phyloP scores from a whole-genome alignment of 2,329 filamentous ascomycete species.

The Monosporascus sp. region DNA sequence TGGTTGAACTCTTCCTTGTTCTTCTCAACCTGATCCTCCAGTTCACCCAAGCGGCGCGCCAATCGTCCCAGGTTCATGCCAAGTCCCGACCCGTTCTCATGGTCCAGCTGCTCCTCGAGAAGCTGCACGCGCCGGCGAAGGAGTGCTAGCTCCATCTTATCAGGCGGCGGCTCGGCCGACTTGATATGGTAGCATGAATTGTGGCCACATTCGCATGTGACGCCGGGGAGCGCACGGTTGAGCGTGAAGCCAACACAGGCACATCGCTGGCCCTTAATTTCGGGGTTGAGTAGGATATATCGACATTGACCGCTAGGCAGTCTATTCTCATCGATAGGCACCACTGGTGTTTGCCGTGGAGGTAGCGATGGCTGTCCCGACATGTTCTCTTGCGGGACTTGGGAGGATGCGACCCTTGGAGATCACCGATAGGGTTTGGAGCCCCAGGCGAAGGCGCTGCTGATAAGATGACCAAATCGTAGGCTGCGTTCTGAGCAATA shows the following conservation, averaged over 20 bases:
- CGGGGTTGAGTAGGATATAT: constrained; percentile 53
- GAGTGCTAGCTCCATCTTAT: constrained; percentile 43
- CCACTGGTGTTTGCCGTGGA: constrained; percentile 17
- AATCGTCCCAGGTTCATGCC: constrained; percentile 27
- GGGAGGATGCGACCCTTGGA: constrained; percentile 9
- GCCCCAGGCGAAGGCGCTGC: constrained; percentile 9
- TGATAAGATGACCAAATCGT: constrained; percentile 4
- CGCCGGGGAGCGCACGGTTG: constrained; percentile 48
- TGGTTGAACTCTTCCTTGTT: constrained; percentile 45
- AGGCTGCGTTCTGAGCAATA: constrained; percentile 5
- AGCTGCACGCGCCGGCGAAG: constrained; percentile 41
- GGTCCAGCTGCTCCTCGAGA: constrained; percentile 40
- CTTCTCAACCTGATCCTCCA: constrained; percentile 52
- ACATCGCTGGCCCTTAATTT: constrained; percentile 54
- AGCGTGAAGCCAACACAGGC: constrained; percentile 54
- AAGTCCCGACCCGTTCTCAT: constrained; percentile 32
- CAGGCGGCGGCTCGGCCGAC: constrained; percentile 38
- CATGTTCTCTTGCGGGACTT: constrained; percentile 16
- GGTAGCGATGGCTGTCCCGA: constrained; percentile 23
- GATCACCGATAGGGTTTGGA: constrained; percentile 13
- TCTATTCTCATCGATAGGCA: constrained; percentile 36
- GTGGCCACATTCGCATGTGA: constrained; percentile 55
- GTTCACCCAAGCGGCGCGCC: constrained; percentile 40
- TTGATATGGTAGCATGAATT: constrained; percentile 54
- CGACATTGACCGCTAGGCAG: constrained; percentile 56